phyloP scores from a whole-genome alignment of 75 land plant species.

The Selaginella moellendorffii region DNA sequence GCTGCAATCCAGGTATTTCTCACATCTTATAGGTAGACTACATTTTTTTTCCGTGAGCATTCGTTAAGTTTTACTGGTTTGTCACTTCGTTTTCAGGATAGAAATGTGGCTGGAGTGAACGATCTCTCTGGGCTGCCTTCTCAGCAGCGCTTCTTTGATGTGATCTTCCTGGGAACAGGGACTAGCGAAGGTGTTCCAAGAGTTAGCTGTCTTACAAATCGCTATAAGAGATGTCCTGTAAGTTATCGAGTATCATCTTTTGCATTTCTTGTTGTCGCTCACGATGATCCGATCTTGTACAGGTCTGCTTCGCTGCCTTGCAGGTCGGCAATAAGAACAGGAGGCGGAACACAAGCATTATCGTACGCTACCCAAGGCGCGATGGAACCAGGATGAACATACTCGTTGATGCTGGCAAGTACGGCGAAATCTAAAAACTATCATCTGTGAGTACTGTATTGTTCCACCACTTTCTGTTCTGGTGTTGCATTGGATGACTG shows the following conservation, averaged over 20 bases:
- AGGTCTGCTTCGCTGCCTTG: conserved; percentile 81
- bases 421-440: conserved; percentile 16
- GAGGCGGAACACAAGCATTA: conserved; percentile 81
- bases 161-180: conserved; percentile 91
- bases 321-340: conserved; percentile 74
- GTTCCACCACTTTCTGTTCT: not conserved
- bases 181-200: conserved; percentile 99
- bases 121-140: too few species aligned
- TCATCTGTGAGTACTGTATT: not conserved
- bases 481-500: not conserved
- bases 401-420: conserved; percentile 99
- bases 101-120: not conserved
- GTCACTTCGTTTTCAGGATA: not conserved
- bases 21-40: not conserved
- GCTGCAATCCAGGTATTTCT: not conserved
- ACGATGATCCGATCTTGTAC: conserved; percentile 1
- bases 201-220: conserved; percentile 93
- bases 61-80: too few species aligned
- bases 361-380: conserved; percentile 44
- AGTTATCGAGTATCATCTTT: not conserved
- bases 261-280: not conserved
- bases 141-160: conserved; percentile 29
- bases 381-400: conserved; percentile 43
- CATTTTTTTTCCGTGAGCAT: too few species aligned
- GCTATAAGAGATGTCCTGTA: conserved; percentile 55